Conservation (phyloP, 257 asterid species). For the Salvia miltiorrhiza region DNA sequence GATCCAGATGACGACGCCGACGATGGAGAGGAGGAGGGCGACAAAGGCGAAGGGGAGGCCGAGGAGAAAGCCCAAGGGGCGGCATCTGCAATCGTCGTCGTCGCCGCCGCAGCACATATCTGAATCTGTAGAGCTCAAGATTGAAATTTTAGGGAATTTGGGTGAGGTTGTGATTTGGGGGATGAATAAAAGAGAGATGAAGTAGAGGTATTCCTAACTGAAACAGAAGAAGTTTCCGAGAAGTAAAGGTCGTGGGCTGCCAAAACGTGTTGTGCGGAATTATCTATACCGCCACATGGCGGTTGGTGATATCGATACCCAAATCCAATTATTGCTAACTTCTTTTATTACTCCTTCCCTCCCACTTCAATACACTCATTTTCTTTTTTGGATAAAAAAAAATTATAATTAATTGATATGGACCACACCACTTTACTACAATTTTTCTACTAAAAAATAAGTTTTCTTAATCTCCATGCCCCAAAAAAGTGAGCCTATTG, state of each 20-base stretch:
- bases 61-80: conserved; percentile 36
- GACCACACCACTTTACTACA: too few relatives aligned
- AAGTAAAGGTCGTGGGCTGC: background rate
- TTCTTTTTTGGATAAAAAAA: too few relatives aligned
- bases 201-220: background rate
- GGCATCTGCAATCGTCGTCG: conserved; percentile 31
- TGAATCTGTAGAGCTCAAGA: background rate
- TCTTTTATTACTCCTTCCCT: too few relatives aligned
- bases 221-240: conserved; percentile 6
- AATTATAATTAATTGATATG: too few relatives aligned
- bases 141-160: background rate
- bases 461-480: too few relatives aligned
- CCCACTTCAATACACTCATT: too few relatives aligned
- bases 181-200: background rate
- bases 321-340: background rate
- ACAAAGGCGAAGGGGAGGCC: conserved; percentile 72
- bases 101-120: conserved; percentile 23
- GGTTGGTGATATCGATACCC: background rate
- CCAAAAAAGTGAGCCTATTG: too few relatives aligned
- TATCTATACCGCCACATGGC: background rate
- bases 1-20: conserved; percentile 73
- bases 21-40: conserved; percentile 55
- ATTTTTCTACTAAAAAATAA: too few relatives aligned
- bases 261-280: background rate
- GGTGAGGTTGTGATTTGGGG: background rate